A percentile compares a stretch with the other conserved stretches of the same genome.
phyloP scores from a whole-genome alignment of 352 stramenopile species.

The Globisporangium acanthophoron region DNA sequence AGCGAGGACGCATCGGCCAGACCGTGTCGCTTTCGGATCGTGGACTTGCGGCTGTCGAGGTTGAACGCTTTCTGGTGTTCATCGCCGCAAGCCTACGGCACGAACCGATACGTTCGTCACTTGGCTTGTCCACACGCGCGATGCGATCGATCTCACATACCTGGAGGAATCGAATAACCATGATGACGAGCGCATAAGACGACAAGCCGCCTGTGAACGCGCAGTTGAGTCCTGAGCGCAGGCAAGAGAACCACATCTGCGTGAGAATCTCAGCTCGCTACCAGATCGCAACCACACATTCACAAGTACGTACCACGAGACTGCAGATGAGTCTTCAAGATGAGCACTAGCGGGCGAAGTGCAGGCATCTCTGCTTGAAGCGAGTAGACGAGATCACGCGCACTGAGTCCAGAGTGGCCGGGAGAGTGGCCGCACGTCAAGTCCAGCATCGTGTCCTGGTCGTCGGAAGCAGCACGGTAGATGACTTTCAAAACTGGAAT shows the following conservation, averaged over 20 bases:
- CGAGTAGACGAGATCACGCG: slow-evolving; percentile 90
- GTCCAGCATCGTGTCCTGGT: slow-evolving; percentile 81
- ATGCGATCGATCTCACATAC: slow-evolving; percentile 18
- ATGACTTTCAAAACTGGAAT: slow-evolving; percentile 96
- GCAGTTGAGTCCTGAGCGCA: slow-evolving; percentile 81
- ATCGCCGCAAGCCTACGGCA: slow-evolving; percentile 63
- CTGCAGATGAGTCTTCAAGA: slow-evolving; percentile 90
- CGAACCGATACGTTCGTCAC: not conserved
- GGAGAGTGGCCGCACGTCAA: slow-evolving; percentile 93
- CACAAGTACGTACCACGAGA: slow-evolving; percentile 28
- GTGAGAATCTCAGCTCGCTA: slow-evolving; percentile 1
- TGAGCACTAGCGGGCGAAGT: slow-evolving; percentile 91
- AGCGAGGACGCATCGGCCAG: not conserved
- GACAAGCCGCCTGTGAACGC: slow-evolving; percentile 95
- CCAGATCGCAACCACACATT: too few species aligned
- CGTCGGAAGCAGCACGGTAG: slow-evolving; percentile 17
- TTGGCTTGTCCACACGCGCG: not conserved
- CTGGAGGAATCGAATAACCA: slow-evolving; percentile 93
- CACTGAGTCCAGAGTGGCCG: slow-evolving; percentile 91
- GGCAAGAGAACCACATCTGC: slow-evolving; percentile 8
- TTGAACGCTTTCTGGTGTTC: slow-evolving; percentile 50
- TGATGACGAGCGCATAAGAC: slow-evolving; percentile 94
- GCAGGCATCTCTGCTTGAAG: slow-evolving; percentile 89
- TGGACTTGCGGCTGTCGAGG: slow-evolving; percentile 3
- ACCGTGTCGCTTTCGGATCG: not conserved